These are phyloP conservation scores for Metarhizium robertsii DNA, from an alignment of 2,329 filamentous ascomycete species.

Conservation along the genomic window DNA sequence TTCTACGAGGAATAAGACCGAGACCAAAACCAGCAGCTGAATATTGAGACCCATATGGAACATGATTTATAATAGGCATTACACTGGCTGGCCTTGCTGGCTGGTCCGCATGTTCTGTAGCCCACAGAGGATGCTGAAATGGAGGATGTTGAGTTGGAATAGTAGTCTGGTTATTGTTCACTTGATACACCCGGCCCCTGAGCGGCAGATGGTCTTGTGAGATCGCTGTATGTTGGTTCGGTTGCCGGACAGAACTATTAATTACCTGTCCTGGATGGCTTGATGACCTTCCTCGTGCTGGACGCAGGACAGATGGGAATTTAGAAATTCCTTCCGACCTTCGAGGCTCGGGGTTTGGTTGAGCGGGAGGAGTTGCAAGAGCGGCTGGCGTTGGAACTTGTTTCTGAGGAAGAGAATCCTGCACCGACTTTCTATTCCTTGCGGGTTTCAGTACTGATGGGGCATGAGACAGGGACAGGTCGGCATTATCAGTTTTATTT, in stretches of 20 bases:
- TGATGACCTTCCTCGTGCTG: conserved; percentile 7
- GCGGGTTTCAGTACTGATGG: conserved; percentile 8
- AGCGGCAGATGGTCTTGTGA: background rate
- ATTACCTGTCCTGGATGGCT: background rate
- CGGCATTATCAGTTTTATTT: background rate
- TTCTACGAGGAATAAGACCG: background rate
- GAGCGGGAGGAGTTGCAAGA: background rate
- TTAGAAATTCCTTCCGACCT: conserved; percentile 3
- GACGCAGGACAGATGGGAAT: conserved; percentile 10
- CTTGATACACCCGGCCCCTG: background rate
- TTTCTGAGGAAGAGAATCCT: background rate
- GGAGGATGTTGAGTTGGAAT: background rate
- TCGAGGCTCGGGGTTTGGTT: background rate
- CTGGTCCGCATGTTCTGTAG: background rate
- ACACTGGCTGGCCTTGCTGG: conserved; percentile 5
- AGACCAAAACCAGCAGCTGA: background rate
- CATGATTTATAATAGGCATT: conserved; percentile 5
- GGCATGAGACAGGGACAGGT: background rate
- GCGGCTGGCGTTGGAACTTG: background rate
- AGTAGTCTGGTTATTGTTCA: background rate
- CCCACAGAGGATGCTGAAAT: conserved; percentile 3
- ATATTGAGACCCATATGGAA: background rate
- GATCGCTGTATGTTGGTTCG: background rate
- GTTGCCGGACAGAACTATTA: background rate
- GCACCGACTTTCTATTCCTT: conserved; percentile 2